These are phyloP conservation scores for Oemleria cerasiformis DNA, from an alignment of 306 rosid species.

Conservation along the genomic window DNA sequence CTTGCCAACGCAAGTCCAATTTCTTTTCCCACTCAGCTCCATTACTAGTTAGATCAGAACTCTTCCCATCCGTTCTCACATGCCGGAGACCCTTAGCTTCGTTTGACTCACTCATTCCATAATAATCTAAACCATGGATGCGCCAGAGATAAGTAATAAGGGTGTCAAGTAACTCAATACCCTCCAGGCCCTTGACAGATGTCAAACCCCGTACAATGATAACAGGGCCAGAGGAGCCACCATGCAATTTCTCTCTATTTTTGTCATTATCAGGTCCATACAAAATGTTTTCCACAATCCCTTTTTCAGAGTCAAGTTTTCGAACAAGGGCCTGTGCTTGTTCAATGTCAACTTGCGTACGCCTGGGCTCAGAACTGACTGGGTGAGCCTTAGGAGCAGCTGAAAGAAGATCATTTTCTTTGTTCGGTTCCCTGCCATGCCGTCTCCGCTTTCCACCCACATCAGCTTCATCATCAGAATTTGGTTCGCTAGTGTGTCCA, in stretches of 20 bases:
- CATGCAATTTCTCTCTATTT: conserved; percentile 61
- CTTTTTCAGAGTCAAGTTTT: conserved; percentile 87
- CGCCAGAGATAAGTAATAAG: conserved; percentile 94
- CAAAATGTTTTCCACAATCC: conserved; percentile 75
- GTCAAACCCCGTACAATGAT: conserved; percentile 80
- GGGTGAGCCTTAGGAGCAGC: conserved; percentile 87
- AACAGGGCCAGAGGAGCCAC: conserved; percentile 77
- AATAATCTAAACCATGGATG: conserved; percentile 91
- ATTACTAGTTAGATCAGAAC: conserved; percentile 41
- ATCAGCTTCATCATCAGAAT: conserved; percentile 90
- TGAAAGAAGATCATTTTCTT: conserved; percentile 66
- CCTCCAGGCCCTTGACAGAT: conserved; percentile 95
- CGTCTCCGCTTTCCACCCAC: conserved; percentile 63
- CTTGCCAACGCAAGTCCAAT: conserved; percentile 83
- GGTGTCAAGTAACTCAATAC: conserved; percentile 84
- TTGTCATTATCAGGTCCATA: conserved; percentile 63
- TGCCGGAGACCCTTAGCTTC: conserved; percentile 91
- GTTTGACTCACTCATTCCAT: conserved; percentile 82
- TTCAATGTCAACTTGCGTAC: conserved; percentile 76
- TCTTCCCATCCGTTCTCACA: conserved; percentile 69
- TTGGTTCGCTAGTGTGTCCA: conserved; percentile 74
- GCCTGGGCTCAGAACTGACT: conserved; percentile 72
- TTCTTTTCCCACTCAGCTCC: conserved; percentile 91
- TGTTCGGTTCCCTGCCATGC: conserved; percentile 66
- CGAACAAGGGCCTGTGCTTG: conserved; percentile 81